Base-by-base conservation (phyloP, 805 yeast genomes). In the Barnettozyma siamensis region DNA sequence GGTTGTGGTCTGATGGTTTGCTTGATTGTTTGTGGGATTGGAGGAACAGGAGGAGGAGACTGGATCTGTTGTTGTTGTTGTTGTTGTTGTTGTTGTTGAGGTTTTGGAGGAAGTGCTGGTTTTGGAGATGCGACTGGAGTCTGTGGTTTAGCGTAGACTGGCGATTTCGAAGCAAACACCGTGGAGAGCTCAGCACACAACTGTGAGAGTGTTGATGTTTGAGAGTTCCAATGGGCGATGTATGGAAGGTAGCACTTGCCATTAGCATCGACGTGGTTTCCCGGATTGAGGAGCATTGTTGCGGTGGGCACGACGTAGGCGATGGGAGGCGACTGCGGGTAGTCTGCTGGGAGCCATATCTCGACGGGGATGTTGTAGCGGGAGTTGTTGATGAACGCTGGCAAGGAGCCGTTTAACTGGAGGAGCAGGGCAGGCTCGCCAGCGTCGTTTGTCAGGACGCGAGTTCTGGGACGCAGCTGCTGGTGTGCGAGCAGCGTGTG, bases 201-300 rank as follows among this genome's bases (percentile, higher is more conserved):
- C 32, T 61, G 41, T 47, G 65, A 19, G 49, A 51, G 20, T 31
- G 41, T 35, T 6, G 39, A 34, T 83, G 21, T 63, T 62, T 26
- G 42, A 12, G 57, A 55, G 30, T 53, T 44, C 95, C 94, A 85
- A 21, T 62, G 65, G n/a, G 80, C 60, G 33, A 84, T 58, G 41
- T 70, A 72, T 0, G 93, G 91, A 50, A 83, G 81, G 55, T 80
- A 83, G 40, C 87, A 71, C 35, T 65, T 62, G 2, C 96, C 96
- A 59, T 72, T 83, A 12, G 75, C 61, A 58, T 85, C 95, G 4
- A 86, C 75, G 50, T 74, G 68, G 48, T 77, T 80, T 20, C 83
- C 81, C 0, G 88, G 83, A 31, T 67, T 67, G 15, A 82, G 57
- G 28, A 67, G 57, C 62, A 68, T 57, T 19, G 61, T 54, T 28